phyloP scores from a whole-genome alignment of 352 stramenopile species.

The Phytophthora fragariaefolia region DNA sequence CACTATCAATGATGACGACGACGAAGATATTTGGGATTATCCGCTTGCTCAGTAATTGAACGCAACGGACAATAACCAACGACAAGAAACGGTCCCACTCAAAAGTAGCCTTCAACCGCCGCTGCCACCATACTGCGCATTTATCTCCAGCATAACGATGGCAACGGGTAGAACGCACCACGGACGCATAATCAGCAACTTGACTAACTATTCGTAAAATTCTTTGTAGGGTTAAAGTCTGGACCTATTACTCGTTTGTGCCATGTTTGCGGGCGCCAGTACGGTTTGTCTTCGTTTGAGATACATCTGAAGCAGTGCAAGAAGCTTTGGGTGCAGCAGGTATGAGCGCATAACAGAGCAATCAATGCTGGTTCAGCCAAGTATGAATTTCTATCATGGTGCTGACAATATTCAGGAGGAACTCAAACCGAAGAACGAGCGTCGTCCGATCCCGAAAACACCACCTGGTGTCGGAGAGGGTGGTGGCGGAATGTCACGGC shows the following conservation, averaged over 20 bases:
- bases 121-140: background rate
- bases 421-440: conserved; percentile 66
- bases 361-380: background rate
- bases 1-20: conserved; percentile 36
- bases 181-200: too few relatives aligned
- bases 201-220: background rate
- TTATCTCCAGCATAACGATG: background rate
- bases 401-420: conserved; percentile 55
- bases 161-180: background rate
- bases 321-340: conserved; percentile 76
- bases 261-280: conserved; percentile 81
- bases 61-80: conserved; percentile 12
- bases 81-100: conserved; percentile 2
- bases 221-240: conserved; percentile 40
- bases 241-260: conserved; percentile 77
- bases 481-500: conserved; percentile 45
- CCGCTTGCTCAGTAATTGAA: conserved; percentile 38
- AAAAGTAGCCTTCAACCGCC: conserved; percentile 3
- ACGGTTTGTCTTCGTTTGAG: conserved; percentile 82
- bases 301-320: conserved; percentile 90
- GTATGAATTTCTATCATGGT: background rate
- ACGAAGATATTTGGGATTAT: conserved; percentile 74
- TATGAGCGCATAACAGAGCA: conserved; percentile 14
- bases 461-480: conserved; percentile 51
- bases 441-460: conserved; percentile 70